Base-by-base conservation (phyloP, 2,329 filamentous ascomycete species). In the Apiospora malaysiana region DNA sequence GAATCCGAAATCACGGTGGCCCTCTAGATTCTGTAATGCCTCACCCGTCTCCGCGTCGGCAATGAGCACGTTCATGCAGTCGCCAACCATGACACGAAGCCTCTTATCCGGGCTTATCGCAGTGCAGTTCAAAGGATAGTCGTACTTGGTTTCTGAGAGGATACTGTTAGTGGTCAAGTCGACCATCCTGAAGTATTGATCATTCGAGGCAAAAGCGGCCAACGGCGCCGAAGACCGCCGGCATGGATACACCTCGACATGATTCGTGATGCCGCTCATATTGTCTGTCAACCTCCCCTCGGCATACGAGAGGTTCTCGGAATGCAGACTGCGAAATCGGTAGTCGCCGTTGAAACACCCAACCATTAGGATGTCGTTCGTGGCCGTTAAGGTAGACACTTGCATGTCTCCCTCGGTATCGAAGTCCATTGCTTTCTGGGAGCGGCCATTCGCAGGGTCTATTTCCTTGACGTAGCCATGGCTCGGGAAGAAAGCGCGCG, bases 61-160 rank as follows among this genome's bases (percentile, higher is more conserved):
- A 76, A 95, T 92, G 68, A 91, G 82, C 0, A 91, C 89, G 49
- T 92, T 85, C 70, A 85, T 82, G 71, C 86, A 84, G 76, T 95
- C 93, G 66, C 93, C 93, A 0, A 94, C 93, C 73, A 94, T 86
- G 21, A 91, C 89, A 67, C 93, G 90, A 74, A 95, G 83, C 3
- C 92, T 89, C 70, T 89, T 86, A 77, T 94, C 91, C 0, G 93
- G 90, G 0, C 92, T 93, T 1, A 92, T 85, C 1, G 92, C 90
- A 0, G 91, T 89, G 81, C 92, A 94, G 80, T 95, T 95, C 72
- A 94, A 85, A 2, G 92, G 85, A 74, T 88, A 87, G 0, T 85
- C 80, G 78, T 91, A 94, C 70, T 75, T 79, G 65, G 79, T 82
- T 43, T 87, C 82, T 47, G 85, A 83, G 6, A 89, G 82, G 72